Percentiles rank a stretch among this genome's conserved stretches.
Evolutionary conservation across 2,329 filamentous ascomycete species (phyloP).

Genomic region (Fonsecaea monophora): DNA sequence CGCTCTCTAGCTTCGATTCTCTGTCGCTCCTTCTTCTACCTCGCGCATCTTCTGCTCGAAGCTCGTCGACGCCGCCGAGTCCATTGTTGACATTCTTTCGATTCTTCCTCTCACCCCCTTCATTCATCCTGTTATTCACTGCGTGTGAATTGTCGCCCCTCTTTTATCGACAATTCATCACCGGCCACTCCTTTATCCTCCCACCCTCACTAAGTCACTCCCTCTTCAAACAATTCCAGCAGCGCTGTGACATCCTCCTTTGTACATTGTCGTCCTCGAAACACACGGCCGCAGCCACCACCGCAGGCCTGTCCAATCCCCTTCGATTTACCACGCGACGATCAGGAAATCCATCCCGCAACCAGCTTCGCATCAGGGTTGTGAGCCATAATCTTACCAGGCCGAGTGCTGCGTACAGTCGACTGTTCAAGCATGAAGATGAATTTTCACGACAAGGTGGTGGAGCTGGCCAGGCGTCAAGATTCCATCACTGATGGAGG

Average conservation of each 20-base stretch:
- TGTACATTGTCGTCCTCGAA: background rate
- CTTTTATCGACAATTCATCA: constrained; percentile 44
- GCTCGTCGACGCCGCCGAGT: constrained; percentile 25
- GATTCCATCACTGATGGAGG: constrained; percentile 35
- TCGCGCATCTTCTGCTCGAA: constrained; percentile 19
- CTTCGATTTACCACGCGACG: background rate
- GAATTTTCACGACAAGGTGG: constrained; percentile 33
- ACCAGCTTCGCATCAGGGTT: background rate
- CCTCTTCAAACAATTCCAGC: constrained; percentile 12
- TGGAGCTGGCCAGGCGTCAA: constrained; percentile 35
- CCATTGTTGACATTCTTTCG: constrained; percentile 8
- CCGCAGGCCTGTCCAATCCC: background rate
- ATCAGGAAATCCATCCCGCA: background rate
- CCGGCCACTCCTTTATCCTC: constrained; percentile 31
- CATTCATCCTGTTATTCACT: constrained; percentile 25
- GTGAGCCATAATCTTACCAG: background rate
- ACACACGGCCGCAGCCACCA: background rate
- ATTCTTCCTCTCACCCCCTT: constrained; percentile 30
- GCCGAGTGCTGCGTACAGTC: background rate
- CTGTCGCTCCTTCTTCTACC: constrained; percentile 32
- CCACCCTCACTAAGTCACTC: constrained; percentile 1
- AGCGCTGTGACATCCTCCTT: constrained; percentile 15
- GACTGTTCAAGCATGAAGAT: constrained; percentile 27
- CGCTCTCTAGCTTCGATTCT: constrained; percentile 22
- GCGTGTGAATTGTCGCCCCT: constrained; percentile 47